A percentile compares a stretch with the other conserved stretches of the same genome.
Evolutionary conservation across 2,329 filamentous ascomycete species (phyloP).

Genomic region (Arthrobotrys conoides): DNA sequence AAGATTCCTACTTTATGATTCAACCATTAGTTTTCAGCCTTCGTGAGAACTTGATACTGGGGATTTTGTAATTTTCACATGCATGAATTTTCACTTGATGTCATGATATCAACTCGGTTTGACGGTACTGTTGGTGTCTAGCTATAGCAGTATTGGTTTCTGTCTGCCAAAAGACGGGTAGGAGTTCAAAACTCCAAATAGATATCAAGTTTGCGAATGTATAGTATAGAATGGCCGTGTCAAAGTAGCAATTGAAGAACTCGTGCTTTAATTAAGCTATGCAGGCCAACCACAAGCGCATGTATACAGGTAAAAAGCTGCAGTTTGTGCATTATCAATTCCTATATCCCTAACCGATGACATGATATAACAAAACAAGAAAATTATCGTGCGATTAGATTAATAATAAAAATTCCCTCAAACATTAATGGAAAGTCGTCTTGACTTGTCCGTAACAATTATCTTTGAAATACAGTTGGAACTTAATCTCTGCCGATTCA

Average conservation of each 20-base stretch:
- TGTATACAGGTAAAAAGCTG: slow-evolving; percentile 5
- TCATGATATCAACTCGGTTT: too few species aligned
- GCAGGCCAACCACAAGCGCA: neutral
- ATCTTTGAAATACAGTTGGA: slow-evolving; percentile 60
- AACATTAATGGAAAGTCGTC: slow-evolving; percentile 53
- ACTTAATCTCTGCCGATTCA: slow-evolving; percentile 59
- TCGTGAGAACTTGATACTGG: too few species aligned
- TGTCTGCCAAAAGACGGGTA: too few species aligned
- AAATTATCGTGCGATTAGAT: neutral
- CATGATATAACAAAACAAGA: neutral
- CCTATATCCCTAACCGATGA: neutral
- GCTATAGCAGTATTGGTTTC: too few species aligned
- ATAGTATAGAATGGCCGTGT: too few species aligned
- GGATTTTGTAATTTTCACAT: neutral
- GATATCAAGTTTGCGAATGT: too few species aligned
- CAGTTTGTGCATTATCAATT: slow-evolving; percentile 1
- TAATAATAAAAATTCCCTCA: neutral
- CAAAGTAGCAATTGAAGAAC: too few species aligned
- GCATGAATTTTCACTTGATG: neutral
- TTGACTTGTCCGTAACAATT: slow-evolving; percentile 59
- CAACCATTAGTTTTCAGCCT: neutral
- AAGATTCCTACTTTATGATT: neutral
- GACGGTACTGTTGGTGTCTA: too few species aligned
- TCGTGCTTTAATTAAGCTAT: neutral
- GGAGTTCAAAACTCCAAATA: too few species aligned